phyloP scores from a whole-genome alignment of 2,329 filamentous ascomycete genomes.

The Biscogniauxia mediterranea region DNA sequence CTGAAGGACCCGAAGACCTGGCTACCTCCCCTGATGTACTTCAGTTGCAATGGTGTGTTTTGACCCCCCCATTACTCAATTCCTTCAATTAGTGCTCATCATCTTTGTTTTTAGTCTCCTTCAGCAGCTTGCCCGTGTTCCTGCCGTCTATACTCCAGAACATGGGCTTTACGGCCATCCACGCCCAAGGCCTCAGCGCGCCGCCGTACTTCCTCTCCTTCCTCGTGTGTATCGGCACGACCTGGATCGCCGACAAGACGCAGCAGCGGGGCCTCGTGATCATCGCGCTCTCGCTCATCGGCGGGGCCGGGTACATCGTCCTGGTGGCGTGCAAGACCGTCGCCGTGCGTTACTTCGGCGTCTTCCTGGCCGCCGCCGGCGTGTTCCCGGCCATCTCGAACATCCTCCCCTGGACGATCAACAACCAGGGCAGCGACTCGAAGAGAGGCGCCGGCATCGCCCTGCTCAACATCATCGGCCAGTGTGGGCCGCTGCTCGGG shows the following conservation, averaged over 20 bases:
- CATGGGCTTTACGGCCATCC: conserved; percentile 67
- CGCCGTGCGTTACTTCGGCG: conserved; percentile 39
- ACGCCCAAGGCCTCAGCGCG: conserved; percentile 70
- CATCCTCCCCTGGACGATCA: conserved; percentile 64
- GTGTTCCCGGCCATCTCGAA: conserved; percentile 68
- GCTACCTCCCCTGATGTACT: conserved; percentile 43
- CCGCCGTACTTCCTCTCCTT: conserved; percentile 70
- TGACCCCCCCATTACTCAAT: neutral
- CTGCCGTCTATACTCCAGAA: conserved; percentile 60
- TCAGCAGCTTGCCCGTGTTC: conserved; percentile 63
- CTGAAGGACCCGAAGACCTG: conserved; percentile 50
- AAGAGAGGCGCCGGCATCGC: conserved; percentile 63
- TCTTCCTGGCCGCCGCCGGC: conserved; percentile 54
- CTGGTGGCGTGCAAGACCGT: conserved; percentile 52
- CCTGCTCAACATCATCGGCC: conserved; percentile 58
- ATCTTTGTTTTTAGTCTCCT: conserved; percentile 63
- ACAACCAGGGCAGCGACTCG: conserved; percentile 68
- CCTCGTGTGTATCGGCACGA: conserved; percentile 57
- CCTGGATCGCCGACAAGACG: conserved; percentile 63
- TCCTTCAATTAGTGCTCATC: conserved; percentile 56
- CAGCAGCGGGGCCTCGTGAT: conserved; percentile 64
- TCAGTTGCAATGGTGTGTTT: conserved; percentile 39
- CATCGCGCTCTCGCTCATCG: conserved; percentile 53
- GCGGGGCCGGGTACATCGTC: conserved; percentile 62
- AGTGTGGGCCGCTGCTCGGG: conserved; percentile 61